These are phyloP conservation scores for Nannizziopsis arthrosporioides DNA, from an alignment of 2,329 filamentous ascomycete species.

Conservation along the genomic window DNA sequence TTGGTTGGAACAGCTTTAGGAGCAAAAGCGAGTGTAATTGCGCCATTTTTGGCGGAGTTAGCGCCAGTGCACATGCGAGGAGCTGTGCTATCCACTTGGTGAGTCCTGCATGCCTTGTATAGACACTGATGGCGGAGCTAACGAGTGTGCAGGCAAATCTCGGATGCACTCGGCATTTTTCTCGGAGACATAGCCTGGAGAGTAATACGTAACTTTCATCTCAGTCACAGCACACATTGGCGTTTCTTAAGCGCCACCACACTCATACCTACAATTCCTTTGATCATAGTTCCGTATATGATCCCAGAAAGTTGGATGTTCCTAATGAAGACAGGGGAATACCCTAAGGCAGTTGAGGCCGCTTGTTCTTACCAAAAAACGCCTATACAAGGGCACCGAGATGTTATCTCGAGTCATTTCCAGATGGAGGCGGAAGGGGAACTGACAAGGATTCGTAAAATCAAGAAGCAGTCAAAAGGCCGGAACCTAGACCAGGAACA, in stretches of 20 bases:
- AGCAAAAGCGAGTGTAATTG: slow-evolving; percentile 8
- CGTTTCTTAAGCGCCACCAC: slow-evolving; percentile 9
- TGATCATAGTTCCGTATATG: slow-evolving; percentile 8
- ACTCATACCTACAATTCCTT: slow-evolving; percentile 8
- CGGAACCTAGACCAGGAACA: not conserved
- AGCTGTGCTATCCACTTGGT: slow-evolving; percentile 7
- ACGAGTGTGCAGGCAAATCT: slow-evolving; percentile 6
- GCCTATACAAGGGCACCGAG: slow-evolving; percentile 8
- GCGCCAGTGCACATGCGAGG: slow-evolving; percentile 10
- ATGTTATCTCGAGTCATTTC: slow-evolving; percentile 10
- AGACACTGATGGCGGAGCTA: not conserved
- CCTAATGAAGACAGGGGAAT: slow-evolving; percentile 9
- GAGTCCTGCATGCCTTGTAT: not conserved
- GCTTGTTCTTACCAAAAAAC: slow-evolving; percentile 7
- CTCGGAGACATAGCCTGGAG: slow-evolving; percentile 7
- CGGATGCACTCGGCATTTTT: slow-evolving; percentile 8
- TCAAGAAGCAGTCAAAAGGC: not conserved
- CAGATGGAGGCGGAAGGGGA: slow-evolving; percentile 11
- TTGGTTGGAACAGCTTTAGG: slow-evolving; percentile 5
- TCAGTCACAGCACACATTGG: slow-evolving; percentile 4
- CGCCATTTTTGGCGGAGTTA: slow-evolving; percentile 9
- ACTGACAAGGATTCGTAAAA: slow-evolving; percentile 6
- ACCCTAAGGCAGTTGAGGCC: slow-evolving; percentile 5
- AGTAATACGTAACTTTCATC: slow-evolving; percentile 1
- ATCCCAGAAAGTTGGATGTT: slow-evolving; percentile 11